Base-by-base conservation (phyloP, 768 basidiomycete species). In the Holtermannia corniformis region DNA sequence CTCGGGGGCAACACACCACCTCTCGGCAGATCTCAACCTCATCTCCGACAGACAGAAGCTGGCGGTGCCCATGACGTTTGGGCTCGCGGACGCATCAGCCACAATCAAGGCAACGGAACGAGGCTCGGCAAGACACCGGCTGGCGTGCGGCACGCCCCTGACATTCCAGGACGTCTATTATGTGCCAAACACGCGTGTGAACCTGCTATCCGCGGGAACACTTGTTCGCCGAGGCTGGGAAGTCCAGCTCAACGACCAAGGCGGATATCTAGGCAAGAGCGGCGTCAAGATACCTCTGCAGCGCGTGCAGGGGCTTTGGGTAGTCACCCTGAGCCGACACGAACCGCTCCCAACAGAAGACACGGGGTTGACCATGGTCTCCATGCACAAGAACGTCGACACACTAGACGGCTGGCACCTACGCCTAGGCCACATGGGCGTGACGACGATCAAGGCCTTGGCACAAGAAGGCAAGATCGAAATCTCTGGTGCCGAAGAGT, bases 341-440 rank as follows among this genome's bases (percentile, higher is more conserved):
- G 11, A 10, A 28, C n/a, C n/a, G n/a, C n/a, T n/a, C n/a, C n/a
- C n/a, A n/a, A n/a, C n/a, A n/a, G n/a, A n/a, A n/a, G n/a, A n/a
- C n/a, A n/a, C n/a, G n/a, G n/a, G n/a, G n/a, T n/a, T n/a, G n/a
- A n/a, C n/a, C n/a, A n/a, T n/a, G n/a, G n/a, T n/a, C n/a, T n/a
- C n/a, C n/a, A n/a, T n/a, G n/a, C n/a, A n/a, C n/a, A n/a, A n/a
- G n/a, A n/a, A n/a, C n/a, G n/a, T n/a, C n/a, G n/a, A 44, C n/a
- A 54, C 47, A 5, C 47, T 54, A 5, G 12, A 49, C 24, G 47
- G 41, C 16, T 51, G 54, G 54, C 57, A 58, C 26, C 13, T 25
- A 13, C 26, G 45, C 14, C 37, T 58, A 19, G 57, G 26, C 4
- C 57, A 58, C 27, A 46, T 54, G 2, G 57, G 57, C 24, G 43